These are phyloP conservation scores for Trichoderma atroviride DNA, from an alignment of 2,329 filamentous ascomycete genomes.

Conservation along the genomic window DNA sequence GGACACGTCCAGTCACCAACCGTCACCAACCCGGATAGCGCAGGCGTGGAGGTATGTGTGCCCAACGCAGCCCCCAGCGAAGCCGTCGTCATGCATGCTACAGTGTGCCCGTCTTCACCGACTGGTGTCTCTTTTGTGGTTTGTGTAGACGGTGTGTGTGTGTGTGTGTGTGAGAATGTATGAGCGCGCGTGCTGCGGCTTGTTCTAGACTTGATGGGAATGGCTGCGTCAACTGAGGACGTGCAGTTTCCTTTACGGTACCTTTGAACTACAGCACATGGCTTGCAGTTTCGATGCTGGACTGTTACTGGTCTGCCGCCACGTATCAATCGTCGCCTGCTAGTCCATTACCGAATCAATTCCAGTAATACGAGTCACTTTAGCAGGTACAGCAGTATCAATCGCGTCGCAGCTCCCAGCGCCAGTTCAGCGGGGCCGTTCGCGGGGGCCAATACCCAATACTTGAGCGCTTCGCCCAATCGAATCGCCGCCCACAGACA, in stretches of 20 bases:
- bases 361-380: slow-evolving; percentile 9
- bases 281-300: not conserved
- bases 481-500: not conserved
- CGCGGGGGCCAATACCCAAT: not conserved
- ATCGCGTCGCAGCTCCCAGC: not conserved
- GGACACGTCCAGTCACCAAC: not conserved
- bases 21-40: not conserved
- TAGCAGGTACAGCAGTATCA: not conserved
- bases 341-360: slow-evolving; percentile 24
- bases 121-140: slow-evolving; percentile 3
- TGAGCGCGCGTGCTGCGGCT: not conserved
- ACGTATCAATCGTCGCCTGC: not conserved
- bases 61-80: slow-evolving; percentile 13
- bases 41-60: slow-evolving; percentile 7
- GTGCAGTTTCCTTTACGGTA: not conserved
- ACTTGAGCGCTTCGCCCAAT: not conserved
- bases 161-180: not conserved
- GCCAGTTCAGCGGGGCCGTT: not conserved
- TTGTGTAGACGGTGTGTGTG: not conserved
- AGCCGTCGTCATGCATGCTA: slow-evolving; percentile 1
- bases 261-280: not conserved
- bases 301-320: not conserved
- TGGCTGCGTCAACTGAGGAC: not conserved
- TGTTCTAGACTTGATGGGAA: not conserved
- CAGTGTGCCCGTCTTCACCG: slow-evolving; percentile 2